Base-by-base conservation (phyloP, 202 grass and related monocot genomes). In the Saccharum hybrid region DNA sequence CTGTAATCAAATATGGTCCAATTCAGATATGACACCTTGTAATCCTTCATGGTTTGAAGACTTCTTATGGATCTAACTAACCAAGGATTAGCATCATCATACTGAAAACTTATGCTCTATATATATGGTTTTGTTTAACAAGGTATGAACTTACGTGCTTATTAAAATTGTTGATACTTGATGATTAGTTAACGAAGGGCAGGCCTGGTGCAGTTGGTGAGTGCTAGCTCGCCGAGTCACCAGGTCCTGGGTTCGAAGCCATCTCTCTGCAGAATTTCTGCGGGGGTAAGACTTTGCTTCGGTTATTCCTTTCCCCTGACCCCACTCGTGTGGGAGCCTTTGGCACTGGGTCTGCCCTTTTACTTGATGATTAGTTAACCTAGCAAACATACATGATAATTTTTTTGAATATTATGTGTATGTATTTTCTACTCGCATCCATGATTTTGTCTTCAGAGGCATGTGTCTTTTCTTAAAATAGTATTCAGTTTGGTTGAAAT, bases 1-100 rank as follows among this genome's bases (percentile, higher is more conserved):
- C 87, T 87, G 88, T 96, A 49, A 92, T 91, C 46, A 90, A 85
- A 69, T 88, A 87, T 70, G 87, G 83, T 18, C 82, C 80, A 68
- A 78, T 87, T 81, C 84, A 85, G 72, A 68, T 76, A 66, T 92
- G 82, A 91, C 26, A 9, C 67, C 19, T 86, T 60, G 21, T 75
- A 86, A 39, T 67, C 81, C 49, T 19, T 75, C 36, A 45, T 72
- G 87, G 86, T 75, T 84, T 75, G 9, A 11, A 56, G 18, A 69
- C 81, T 48, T 82, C 62, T 84, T 73, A 63, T 69, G 8, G 56
- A 60, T 60, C 21, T 42, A 60, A 78, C 15, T 67, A 49, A 67
- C 40, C 11, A 34, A 78, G 61, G 39, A 69, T 64, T 68, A 26
- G 19, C 10, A 69, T 51, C 39, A 43, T 41, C 72, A 38, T 68